phyloP scores from a whole-genome alignment of 139 green algal species.

The Closterium sp. region DNA sequence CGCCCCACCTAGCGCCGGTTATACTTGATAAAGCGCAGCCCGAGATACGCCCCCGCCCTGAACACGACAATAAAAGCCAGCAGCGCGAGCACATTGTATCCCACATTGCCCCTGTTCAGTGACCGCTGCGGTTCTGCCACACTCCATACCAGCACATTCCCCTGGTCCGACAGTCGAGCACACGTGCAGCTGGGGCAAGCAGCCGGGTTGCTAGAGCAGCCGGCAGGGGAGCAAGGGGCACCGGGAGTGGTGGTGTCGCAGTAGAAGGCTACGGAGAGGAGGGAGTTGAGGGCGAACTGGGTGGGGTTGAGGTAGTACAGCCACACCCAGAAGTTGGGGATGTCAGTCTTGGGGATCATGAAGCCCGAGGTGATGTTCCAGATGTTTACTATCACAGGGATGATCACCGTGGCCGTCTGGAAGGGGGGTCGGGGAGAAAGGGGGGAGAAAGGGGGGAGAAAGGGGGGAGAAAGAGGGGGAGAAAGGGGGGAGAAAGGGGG shows the following conservation, averaged over 20 bases:
- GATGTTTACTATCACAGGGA: slow-evolving; percentile 30
- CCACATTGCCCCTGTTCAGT: slow-evolving; percentile 9
- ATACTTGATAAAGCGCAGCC: slow-evolving; percentile 26
- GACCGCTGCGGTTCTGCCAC: background rate
- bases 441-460: no score
- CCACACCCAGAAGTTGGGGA: slow-evolving; percentile 34
- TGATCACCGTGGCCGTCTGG: slow-evolving; percentile 31
- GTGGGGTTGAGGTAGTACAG: slow-evolving; percentile 41
- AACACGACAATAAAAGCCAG: slow-evolving; percentile 33
- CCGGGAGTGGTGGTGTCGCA: slow-evolving; percentile 21
- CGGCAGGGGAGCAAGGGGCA: background rate
- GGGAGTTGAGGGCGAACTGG: slow-evolving; percentile 25
- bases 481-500: no score
- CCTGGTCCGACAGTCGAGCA: background rate
- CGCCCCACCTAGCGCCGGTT: slow-evolving; percentile 11
- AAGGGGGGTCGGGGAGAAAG: no score
- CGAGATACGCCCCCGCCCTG: slow-evolving; percentile 17
- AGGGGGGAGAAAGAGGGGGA: no score
- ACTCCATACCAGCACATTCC: background rate
- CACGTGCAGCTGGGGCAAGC: slow-evolving; percentile 21
- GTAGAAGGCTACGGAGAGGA: slow-evolving; percentile 29
- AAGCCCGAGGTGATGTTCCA: slow-evolving; percentile 47
- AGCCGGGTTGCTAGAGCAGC: background rate
- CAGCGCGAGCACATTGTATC: slow-evolving; percentile 28
- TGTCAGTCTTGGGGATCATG: slow-evolving; percentile 43